phyloP scores from a whole-genome alignment of 139 green algal genomes.

The Micromonas commoda region DNA sequence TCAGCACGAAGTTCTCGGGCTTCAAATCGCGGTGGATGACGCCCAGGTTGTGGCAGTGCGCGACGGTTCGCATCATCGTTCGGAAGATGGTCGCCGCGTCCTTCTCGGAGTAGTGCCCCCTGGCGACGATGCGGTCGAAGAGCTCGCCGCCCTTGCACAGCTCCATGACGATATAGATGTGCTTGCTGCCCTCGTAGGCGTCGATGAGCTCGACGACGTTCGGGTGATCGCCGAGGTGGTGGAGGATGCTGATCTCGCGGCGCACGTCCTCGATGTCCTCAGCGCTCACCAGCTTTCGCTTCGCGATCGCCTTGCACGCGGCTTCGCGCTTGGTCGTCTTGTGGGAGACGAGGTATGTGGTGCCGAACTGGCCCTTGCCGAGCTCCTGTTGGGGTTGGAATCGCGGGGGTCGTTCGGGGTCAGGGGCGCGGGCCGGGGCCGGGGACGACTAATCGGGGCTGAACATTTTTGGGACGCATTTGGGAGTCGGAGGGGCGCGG shows the following conservation, averaged over 20 bases:
- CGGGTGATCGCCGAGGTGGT: slow-evolving; percentile 72
- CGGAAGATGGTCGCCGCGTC: slow-evolving; percentile 70
- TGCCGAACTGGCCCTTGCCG: slow-evolving; percentile 30
- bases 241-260: slow-evolving; percentile 91
- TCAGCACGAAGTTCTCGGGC: slow-evolving; percentile 96
- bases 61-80: slow-evolving; percentile 84
- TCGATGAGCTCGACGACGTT: slow-evolving; percentile 59
- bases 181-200: slow-evolving; percentile 35
- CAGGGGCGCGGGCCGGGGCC: neutral
- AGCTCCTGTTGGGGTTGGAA: neutral
- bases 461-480: no score
- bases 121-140: slow-evolving; percentile 89
- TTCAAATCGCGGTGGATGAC: slow-evolving; percentile 88
- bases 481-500: neutral
- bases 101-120: slow-evolving; percentile 77
- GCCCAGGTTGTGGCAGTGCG: slow-evolving; percentile 85
- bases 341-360: slow-evolving; percentile 32
- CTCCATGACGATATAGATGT: slow-evolving; percentile 72
- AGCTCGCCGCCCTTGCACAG: slow-evolving; percentile 89
- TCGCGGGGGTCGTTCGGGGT: neutral
- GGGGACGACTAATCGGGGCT: no score
- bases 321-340: slow-evolving; percentile 54
- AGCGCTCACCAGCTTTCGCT: slow-evolving; percentile 72
- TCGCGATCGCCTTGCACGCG: slow-evolving; percentile 90
- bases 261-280: slow-evolving; percentile 93